These are phyloP conservation scores for Salvia miltiorrhiza DNA, from an alignment of 257 asterid genomes.

Conservation along the genomic window DNA sequence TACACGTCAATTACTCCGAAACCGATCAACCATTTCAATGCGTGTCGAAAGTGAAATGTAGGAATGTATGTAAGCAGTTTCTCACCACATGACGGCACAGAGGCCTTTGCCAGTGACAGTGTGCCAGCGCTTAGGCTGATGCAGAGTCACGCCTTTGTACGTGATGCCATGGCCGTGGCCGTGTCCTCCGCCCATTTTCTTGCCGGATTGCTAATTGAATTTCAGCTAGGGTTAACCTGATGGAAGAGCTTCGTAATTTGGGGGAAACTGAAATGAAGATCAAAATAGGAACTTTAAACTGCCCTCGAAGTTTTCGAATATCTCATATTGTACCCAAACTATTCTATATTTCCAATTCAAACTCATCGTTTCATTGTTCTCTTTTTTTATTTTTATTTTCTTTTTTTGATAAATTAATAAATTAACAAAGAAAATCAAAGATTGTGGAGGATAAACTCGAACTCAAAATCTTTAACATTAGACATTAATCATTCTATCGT, in stretches of 20 bases:
- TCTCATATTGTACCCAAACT: background rate
- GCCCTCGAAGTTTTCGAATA: slow-evolving; percentile 12
- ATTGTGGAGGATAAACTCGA: too few species aligned
- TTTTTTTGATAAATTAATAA: too few species aligned
- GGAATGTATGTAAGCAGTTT: background rate
- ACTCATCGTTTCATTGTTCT: too few species aligned
- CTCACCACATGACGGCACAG: slow-evolving; percentile 89
- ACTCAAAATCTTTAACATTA: too few species aligned
- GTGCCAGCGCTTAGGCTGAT: slow-evolving; percentile 93
- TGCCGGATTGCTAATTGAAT: background rate
- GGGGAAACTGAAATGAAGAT: slow-evolving; percentile 18
- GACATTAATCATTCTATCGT: too few species aligned
- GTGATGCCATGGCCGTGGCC: slow-evolving; percentile 72
- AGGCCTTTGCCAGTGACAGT: slow-evolving; percentile 85
- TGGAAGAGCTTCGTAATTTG: slow-evolving; percentile 11
- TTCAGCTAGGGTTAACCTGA: slow-evolving; percentile 28
- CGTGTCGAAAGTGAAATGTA: background rate
- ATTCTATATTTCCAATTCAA: background rate
- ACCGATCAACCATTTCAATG: background rate
- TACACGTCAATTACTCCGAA: background rate
- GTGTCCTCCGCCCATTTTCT: slow-evolving; percentile 59
- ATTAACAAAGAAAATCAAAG: too few species aligned
- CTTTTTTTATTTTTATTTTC: too few species aligned
- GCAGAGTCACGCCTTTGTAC: slow-evolving; percentile 71
- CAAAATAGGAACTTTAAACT: slow-evolving; percentile 5